Evolutionary conservation across 1,284 basidiomycete species (phyloP), one percentile per base, ranked within the genome.

Genomic region (Termitomyces sp.): DNA sequence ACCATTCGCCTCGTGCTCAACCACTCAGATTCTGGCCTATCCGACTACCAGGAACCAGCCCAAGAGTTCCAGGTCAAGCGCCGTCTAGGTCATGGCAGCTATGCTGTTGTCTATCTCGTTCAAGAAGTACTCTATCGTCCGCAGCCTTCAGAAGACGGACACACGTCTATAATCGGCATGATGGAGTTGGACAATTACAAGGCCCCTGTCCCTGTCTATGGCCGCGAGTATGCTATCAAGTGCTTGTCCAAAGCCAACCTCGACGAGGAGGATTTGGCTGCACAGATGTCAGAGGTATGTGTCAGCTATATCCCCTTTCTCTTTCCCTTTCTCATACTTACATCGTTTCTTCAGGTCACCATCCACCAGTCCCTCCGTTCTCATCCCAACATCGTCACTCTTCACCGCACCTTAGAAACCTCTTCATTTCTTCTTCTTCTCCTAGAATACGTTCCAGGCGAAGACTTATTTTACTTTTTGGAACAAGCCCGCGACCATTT

Each of bases 401-500:
- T 99, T 26, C 87, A 97, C 69, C 86, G 92, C 62, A 94, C 94
- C 3, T 80, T 83, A 77, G 74, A 79, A 64, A 78, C 76, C 19
- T 68, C 74, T 65, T 74, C 75, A 38, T 77, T 76, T 51, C 65
- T 79, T 47, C 71, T 79, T 50, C 72, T 79, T 57, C 67, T 79
- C 37, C 61, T 78, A 52, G 77, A 99, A 74, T 95, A 91, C 66
- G 97, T 97, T 60, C 95, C 94, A 7, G 97, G 96, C 50, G 92
- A 97, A 71, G 94, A 97, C 68, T 75, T 93, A 51, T 97, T 95
- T 71, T 99, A 94, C 74, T 99, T 98, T 81, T 81, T 99, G 50
- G 94, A 98, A 73, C 90, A 93, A 73, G 84, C 90, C 53, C 83
- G 89, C 64, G 92, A 93, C 68, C 88, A 91, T 67, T 86, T 86